Evolutionary conservation across 768 basidiomycete genomes (phyloP).

Genomic region (Multifurca ochricompacta): DNA sequence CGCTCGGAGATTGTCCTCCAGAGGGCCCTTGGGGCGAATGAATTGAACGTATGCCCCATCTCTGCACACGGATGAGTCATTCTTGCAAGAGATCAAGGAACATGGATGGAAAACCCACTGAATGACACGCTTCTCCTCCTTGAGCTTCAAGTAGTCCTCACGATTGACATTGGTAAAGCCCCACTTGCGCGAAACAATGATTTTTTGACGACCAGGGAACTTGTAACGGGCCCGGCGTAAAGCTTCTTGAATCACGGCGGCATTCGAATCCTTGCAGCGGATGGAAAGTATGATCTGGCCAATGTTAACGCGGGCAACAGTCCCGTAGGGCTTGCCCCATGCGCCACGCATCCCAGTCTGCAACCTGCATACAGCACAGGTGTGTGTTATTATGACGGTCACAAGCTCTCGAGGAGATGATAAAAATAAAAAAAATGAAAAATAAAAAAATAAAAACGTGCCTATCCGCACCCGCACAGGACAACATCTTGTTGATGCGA

Average conservation of each 20-base stretch:
- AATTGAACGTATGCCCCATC: conserved; percentile 95
- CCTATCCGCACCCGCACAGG: conserved; percentile 98
- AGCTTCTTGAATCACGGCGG: conserved; percentile 88
- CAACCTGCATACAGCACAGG: conserved; percentile 41
- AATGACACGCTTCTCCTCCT: conserved; percentile 83
- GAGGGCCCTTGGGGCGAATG: conserved; percentile 80
- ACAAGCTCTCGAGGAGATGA: neutral
- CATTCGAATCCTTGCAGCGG: conserved; percentile 85
- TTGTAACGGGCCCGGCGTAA: conserved; percentile 98
- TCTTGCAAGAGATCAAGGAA: neutral
- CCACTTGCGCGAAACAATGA: conserved; percentile 97
- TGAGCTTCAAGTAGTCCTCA: conserved; percentile 80
- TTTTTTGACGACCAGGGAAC: conserved; percentile 98
- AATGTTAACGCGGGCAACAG: conserved; percentile 93
- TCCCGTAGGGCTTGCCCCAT: conserved; percentile 98
- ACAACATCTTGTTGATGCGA: conserved; percentile 99
- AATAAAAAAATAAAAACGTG: too few species aligned
- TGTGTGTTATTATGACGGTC: neutral
- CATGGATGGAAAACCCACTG: conserved; percentile 47
- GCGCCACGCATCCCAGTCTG: conserved; percentile 99
- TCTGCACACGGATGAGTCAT: conserved; percentile 34
- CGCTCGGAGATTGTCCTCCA: conserved; percentile 78
- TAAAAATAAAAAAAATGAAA: too few species aligned
- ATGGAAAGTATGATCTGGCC: conserved; percentile 91
- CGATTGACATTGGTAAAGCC: conserved; percentile 94